Conservation (phyloP, 768 basidiomycete genomes). For the Leccinum rimulosum region DNA sequence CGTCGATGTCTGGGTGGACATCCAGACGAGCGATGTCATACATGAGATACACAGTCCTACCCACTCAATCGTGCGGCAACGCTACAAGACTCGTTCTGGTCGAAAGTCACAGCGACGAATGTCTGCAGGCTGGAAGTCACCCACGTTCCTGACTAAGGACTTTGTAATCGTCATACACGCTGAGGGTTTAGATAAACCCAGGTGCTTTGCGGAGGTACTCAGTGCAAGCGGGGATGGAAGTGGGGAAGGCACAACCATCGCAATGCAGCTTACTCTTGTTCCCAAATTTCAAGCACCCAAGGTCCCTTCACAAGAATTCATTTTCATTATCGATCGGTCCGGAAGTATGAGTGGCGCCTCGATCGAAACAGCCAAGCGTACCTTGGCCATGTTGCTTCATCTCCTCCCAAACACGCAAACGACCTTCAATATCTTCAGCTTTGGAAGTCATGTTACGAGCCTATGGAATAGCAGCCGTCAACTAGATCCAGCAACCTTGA, state of each 20-base stretch:
- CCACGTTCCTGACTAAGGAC: slow-evolving; percentile 43
- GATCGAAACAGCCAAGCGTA: slow-evolving; percentile 47
- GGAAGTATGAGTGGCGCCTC: slow-evolving; percentile 47
- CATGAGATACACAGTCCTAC: slow-evolving; percentile 41
- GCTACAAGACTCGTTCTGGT: slow-evolving; percentile 35
- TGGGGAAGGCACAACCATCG: slow-evolving; percentile 33
- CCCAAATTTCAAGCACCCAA: slow-evolving; percentile 47
- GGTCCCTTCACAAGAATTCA: slow-evolving; percentile 48
- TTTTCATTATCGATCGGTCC: slow-evolving; percentile 60
- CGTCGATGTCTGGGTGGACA: slow-evolving; percentile 40
- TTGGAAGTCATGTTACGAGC: slow-evolving; percentile 33
- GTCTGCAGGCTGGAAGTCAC: slow-evolving; percentile 40
- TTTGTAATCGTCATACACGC: slow-evolving; percentile 52
- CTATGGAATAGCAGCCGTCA: slow-evolving; percentile 37
- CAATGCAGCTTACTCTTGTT: slow-evolving; percentile 54
- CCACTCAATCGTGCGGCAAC: slow-evolving; percentile 36
- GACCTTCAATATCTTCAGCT: slow-evolving; percentile 58
- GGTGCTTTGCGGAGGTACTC: slow-evolving; percentile 53
- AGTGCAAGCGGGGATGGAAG: slow-evolving; percentile 4
- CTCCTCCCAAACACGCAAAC: slow-evolving; percentile 45
- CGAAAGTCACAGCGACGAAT: slow-evolving; percentile 40
- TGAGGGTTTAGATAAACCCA: slow-evolving; percentile 48
- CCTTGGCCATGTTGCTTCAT: slow-evolving; percentile 45
- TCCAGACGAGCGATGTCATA: slow-evolving; percentile 50
- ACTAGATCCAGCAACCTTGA: slow-evolving; percentile 33